Percentiles rank a stretch among this genome's conserved stretches.
Conservation (phyloP, 139 green algal genomes). For the Haematococcus sp. region DNA sequence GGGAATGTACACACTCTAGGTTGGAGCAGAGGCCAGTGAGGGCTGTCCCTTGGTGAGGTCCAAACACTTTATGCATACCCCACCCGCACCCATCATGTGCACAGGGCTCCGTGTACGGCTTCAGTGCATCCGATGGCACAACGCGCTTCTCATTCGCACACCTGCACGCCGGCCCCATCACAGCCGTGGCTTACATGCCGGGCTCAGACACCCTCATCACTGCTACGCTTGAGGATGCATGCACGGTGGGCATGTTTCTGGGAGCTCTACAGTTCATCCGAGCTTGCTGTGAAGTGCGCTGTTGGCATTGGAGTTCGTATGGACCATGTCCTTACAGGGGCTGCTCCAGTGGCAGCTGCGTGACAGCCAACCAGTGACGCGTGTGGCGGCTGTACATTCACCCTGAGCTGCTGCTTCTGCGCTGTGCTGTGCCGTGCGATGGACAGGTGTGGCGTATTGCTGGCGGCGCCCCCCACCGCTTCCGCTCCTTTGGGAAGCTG, state of each 20-base stretch:
- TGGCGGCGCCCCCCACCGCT: conserved; percentile 9
- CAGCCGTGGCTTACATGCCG: conserved; percentile 4
- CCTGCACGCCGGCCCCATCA: conserved; percentile 8
- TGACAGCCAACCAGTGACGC: no score
- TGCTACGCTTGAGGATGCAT: neutral
- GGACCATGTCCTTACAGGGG: neutral
- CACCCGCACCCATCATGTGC: neutral
- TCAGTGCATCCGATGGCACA: neutral
- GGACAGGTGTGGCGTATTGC: conserved; percentile 23
- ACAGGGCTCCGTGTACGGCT: conserved; percentile 11
- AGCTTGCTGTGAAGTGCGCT: neutral
- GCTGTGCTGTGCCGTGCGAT: no score
- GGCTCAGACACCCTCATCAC: conserved; percentile 10
- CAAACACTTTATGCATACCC: no score
- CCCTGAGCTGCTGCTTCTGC: no score
- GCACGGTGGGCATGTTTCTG: conserved; percentile 6
- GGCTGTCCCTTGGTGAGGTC: no score
- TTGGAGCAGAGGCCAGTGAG: no score
- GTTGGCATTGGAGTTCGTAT: neutral
- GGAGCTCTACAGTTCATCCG: no score
- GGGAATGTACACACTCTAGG: no score
- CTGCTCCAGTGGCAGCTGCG: no score
- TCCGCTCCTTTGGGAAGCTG: conserved; percentile 9
- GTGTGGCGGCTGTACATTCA: no score
- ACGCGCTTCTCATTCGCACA: neutral